Percentiles rank a stretch among this genome's conserved stretches.
These are phyloP conservation scores for Penicillium cosmopolitanum DNA, from an alignment of 495 filamentous ascomycete genomes.

Conservation along the genomic window DNA sequence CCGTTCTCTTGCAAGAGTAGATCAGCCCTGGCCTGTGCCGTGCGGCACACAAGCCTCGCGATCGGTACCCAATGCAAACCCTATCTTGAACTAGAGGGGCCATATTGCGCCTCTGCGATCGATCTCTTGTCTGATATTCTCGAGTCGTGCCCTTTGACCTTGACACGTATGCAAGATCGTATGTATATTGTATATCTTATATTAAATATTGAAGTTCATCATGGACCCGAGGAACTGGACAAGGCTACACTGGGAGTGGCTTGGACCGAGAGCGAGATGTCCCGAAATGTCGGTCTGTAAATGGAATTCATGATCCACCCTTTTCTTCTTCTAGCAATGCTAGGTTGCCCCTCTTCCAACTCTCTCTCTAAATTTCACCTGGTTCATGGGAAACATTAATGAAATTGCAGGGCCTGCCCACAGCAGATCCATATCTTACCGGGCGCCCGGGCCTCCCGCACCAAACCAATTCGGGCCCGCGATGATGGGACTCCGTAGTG, in stretches of 20 bases:
- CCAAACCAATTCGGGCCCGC: slow-evolving; percentile 9
- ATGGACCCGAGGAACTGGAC: slow-evolving; percentile 3
- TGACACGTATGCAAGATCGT: background rate
- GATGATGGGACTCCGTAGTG: slow-evolving; percentile 13
- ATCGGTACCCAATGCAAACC: slow-evolving; percentile 20
- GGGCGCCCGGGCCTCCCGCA: slow-evolving; percentile 21
- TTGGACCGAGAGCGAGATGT: background rate
- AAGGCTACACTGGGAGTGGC: background rate
- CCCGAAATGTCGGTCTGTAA: slow-evolving; percentile 2
- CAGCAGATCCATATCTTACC: slow-evolving; percentile 30
- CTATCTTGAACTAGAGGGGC: slow-evolving; percentile 17
- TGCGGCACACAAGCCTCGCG: slow-evolving; percentile 19
- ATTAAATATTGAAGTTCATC: background rate
- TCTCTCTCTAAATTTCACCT: background rate
- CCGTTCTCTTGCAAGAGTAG: background rate
- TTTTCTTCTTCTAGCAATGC: background rate
- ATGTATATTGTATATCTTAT: too few relatives aligned
- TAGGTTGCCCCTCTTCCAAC: background rate
- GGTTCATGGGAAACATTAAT: background rate
- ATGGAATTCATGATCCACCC: background rate
- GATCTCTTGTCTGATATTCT: background rate
- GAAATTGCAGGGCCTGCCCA: slow-evolving; percentile 19
- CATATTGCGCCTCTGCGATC: background rate
- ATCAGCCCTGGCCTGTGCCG: slow-evolving; percentile 11
- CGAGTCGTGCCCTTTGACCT: background rate